Evolutionary conservation across 2,329 filamentous ascomycete species (phyloP), one percentile per base, ranked within the genome.

Genomic region (Apiospora arundinis): DNA sequence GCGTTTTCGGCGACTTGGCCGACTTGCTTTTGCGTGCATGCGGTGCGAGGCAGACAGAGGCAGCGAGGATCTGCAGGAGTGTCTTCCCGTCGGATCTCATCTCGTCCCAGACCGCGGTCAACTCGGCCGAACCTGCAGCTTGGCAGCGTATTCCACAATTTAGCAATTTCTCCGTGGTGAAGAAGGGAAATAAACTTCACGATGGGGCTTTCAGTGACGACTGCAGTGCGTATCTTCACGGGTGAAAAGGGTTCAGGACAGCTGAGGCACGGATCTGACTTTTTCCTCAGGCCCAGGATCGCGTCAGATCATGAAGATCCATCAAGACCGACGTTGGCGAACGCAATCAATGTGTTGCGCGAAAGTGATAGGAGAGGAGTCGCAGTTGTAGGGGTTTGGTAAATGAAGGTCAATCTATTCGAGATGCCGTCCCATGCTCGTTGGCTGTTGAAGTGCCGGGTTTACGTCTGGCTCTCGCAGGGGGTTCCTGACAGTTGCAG

Each of bases 381-480:
- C 11, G 23, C 21, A 48, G 42, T 6, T 25, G n/a, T 25, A 67
- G 4, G 44, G 11, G 14, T 21, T 18, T 48, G 46, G 25, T 48
- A 48, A 68, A 48, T 37, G 44, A n/a, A 68, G 46, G 16, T 48
- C 42, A 68, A 68, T 68, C 25, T 48, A 68, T 68, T 48, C 25
- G 66, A 68, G 44, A 37, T 48, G 66, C 44, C 44, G 66, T 48
- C 66, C 23, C 25, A 48, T 48, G 44, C 56, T 9, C 37, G 56
- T 63, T 63, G 56, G 56, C 18, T 63, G 32, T 40, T 1, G 32
- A 63, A 63, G 56, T 63, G 56, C 32, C 56, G 56, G 32, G n/a
- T 63, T 40, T 63, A n/a, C 56, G 32, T n/a, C 18, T 12, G 32
- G 32, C 18, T 40, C 4, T 40, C n/a, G 18, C 56, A 63, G 56